These are phyloP conservation scores for Gloeopeniophorella convolvens DNA, from an alignment of 768 basidiomycete genomes.

Conservation along the genomic window DNA sequence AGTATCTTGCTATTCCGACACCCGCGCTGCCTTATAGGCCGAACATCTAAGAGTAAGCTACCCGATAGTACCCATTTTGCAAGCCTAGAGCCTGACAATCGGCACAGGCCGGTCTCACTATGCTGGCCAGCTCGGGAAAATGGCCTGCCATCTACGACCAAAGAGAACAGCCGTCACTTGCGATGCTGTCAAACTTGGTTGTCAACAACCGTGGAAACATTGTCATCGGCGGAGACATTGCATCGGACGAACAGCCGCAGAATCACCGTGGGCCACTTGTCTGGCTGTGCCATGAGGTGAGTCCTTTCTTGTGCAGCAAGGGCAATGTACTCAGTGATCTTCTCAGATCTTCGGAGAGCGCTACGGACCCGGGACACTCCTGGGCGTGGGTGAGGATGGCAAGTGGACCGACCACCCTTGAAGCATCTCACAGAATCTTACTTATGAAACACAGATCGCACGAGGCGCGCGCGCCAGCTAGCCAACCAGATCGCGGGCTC, in stretches of 20 bases:
- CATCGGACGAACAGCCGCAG: not conserved
- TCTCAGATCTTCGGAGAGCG: conserved; percentile 8
- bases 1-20: not conserved
- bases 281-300: conserved; percentile 14
- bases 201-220: conserved; percentile 12
- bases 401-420: not conserved
- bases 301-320: not conserved
- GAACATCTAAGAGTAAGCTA: conserved; percentile 2
- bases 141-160: conserved; percentile 4
- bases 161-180: conserved; percentile 2
- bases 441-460: not conserved
- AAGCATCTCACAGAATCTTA: not conserved
- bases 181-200: conserved; percentile 11
- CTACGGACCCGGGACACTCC: conserved; percentile 8
- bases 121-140: conserved; percentile 3
- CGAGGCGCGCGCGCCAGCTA: conserved; percentile 7
- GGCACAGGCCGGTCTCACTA: conserved; percentile 2
- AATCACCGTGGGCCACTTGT: conserved; percentile 8
- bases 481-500: conserved; percentile 6
- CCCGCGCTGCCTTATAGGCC: not conserved
- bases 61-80: not conserved
- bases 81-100: not conserved
- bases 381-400: conserved; percentile 8
- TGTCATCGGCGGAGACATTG: conserved; percentile 9
- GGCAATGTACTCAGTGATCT: too few species aligned